These are phyloP conservation scores for Macrolepiota albuminosa DNA, from an alignment of 768 basidiomycete genomes.

Conservation along the genomic window DNA sequence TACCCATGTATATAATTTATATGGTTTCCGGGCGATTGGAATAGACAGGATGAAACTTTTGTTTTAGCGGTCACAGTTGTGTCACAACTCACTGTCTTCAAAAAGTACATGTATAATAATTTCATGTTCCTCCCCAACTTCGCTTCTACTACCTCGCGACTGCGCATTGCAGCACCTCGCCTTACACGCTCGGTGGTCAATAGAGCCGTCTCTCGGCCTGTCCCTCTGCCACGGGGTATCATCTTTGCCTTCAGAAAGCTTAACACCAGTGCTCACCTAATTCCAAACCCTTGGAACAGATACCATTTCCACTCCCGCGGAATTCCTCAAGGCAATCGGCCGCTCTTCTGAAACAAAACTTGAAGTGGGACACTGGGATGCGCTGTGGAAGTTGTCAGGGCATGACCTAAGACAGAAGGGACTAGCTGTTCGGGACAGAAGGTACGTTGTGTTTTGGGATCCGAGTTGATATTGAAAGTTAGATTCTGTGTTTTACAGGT, in stretches of 20 bases:
- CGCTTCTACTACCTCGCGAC: constrained; percentile 16
- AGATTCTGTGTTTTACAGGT: constrained; percentile 39
- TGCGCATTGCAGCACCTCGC: constrained; percentile 20
- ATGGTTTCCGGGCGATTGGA: neutral
- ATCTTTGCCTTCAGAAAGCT: constrained; percentile 7
- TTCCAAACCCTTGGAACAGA: constrained; percentile 27
- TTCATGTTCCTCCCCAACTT: constrained; percentile 12
- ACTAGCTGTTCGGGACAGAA: constrained; percentile 61
- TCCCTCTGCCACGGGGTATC: constrained; percentile 33
- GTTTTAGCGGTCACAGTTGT: neutral
- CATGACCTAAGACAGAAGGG: constrained; percentile 60
- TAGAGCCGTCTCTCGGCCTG: constrained; percentile 26
- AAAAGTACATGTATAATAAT: neutral
- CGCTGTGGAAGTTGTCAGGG: constrained; percentile 62
- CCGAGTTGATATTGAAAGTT: neutral
- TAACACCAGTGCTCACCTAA: constrained; percentile 9
- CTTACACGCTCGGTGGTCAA: constrained; percentile 30
- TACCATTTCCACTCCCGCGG: constrained; percentile 48
- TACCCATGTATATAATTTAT: neutral
- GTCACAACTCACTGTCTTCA: neutral
- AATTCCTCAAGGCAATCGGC: constrained; percentile 74
- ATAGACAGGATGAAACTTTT: neutral
- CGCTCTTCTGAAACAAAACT: constrained; percentile 63
- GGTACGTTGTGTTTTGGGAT: constrained; percentile 36
- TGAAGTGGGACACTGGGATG: constrained; percentile 61